Evolutionary conservation across 345 rosid genomes (phyloP).

Genomic region (Arabis hirsuta): DNA sequence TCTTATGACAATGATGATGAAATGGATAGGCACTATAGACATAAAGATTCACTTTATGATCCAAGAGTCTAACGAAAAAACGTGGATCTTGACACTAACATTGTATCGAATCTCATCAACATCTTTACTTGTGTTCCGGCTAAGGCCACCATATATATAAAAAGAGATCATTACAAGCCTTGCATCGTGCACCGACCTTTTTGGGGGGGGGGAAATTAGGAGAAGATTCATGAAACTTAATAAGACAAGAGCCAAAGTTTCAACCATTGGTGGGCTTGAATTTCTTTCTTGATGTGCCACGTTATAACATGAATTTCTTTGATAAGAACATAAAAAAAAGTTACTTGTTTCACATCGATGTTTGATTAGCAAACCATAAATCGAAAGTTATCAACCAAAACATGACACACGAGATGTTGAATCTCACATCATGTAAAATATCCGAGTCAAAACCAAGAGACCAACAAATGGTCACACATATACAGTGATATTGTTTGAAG

Average conservation of each 20-base stretch:
- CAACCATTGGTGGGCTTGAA: conserved; percentile 26
- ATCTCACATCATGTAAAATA: too few relatives aligned
- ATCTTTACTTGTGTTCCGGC: conserved; percentile 29
- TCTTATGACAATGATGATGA: conserved; percentile 37
- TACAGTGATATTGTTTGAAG: too few relatives aligned
- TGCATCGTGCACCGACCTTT: conserved; percentile 43
- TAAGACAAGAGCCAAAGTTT: conserved; percentile 35
- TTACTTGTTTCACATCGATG: conserved; percentile 8
- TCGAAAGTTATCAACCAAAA: conserved; percentile 12
- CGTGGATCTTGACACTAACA: conserved; percentile 39
- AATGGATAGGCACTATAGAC: conserved; percentile 47
- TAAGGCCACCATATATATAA: conserved; percentile 33
- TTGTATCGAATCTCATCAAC: conserved; percentile 40
- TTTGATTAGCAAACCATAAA: background rate
- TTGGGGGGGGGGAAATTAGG: conserved; percentile 9
- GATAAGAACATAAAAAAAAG: background rate
- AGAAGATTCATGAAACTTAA: conserved; percentile 37
- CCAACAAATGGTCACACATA: too few relatives aligned
- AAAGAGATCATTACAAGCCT: conserved; percentile 37
- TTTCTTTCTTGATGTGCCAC: conserved; percentile 31
- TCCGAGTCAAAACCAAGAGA: too few relatives aligned
- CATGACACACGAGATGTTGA: background rate
- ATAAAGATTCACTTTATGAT: conserved; percentile 46
- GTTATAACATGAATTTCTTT: background rate
- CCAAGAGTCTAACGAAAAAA: conserved; percentile 22